A percentile compares a stretch with the other conserved stretches of the same genome.
Conservation (phyloP, 208 protist genomes). For the Crithidia expoeki region DNA sequence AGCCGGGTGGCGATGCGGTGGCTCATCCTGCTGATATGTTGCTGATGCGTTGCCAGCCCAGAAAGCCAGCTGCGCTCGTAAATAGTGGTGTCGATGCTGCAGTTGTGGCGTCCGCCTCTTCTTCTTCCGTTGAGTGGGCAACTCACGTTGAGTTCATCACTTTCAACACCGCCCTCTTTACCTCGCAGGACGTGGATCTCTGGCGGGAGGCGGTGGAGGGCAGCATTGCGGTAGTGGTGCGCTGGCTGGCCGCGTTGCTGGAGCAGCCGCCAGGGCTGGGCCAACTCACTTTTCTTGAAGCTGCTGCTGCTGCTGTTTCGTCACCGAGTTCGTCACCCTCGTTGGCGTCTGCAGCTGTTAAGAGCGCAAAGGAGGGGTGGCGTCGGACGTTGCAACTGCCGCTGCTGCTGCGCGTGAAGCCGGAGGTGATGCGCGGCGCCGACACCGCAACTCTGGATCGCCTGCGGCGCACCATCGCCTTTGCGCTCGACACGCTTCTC, state of each 20-base stretch:
- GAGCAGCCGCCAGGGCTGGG: conserved; percentile 65
- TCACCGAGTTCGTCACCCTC: neutral
- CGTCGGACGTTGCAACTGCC: conserved; percentile 70
- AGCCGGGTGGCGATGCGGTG: conserved; percentile 28
- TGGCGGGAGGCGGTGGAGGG: conserved; percentile 67
- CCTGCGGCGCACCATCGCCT: conserved; percentile 56
- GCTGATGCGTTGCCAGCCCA: conserved; percentile 43
- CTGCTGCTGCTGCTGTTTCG: conserved; percentile 19
- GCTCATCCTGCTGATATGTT: conserved; percentile 61
- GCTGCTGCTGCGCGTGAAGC: conserved; percentile 47
- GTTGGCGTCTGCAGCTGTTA: neutral
- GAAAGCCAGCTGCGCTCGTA: neutral
- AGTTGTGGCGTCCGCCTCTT: no score
- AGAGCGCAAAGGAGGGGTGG: conserved; percentile 49
- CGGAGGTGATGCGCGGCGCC: conserved; percentile 27
- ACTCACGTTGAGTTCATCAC: conserved; percentile 58
- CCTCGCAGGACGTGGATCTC: conserved; percentile 45
- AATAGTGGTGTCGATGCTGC: neutral
- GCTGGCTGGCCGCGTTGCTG: conserved; percentile 57
- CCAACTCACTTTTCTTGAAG: conserved; percentile 73
- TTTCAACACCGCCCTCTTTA: conserved; percentile 55
- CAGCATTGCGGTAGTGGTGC: conserved; percentile 45
- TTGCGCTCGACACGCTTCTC: conserved; percentile 59
- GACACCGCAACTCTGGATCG: conserved; percentile 43
- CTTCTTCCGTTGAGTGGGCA: conserved; percentile 24